Evolutionary conservation across 148 eudicot species (phyloP), one percentile per base, ranked within the genome.

Genomic region (Pharnaceum exiguum): DNA sequence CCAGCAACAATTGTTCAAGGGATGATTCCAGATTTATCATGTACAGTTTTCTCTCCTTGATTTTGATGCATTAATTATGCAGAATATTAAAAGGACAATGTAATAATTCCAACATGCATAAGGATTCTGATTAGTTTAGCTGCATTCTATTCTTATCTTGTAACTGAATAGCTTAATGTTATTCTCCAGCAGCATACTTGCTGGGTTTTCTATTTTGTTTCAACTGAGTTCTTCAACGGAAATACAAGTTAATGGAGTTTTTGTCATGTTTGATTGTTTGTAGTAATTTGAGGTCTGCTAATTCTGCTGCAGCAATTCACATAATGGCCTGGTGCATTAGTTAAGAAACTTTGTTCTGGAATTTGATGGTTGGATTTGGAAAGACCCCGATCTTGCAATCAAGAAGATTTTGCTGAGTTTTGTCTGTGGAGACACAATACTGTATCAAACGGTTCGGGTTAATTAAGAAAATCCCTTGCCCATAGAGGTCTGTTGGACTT

Each of bases 331-430:
- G 80, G 64, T 75, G 71, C 46, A 30, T 85, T 33, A 71, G n/a
- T n/a, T n/a, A 62, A 62, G 80, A 81, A 56, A n/a, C 70, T 81
- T 21, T 84, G 87, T 35, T 71, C 80, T 10, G 87, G 90, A 26
- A 79, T 81, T 15, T 79, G 62, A 59, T 84, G 85, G 82, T 50
- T 84, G 87, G 45, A 85, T 77, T 70, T 81, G 84, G 82, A 79
- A 71, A 50, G 87, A 87, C 3, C 60, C 78, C 26, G 87, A 82
- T 60, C 87, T 85, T 39, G 91, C 87, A 29, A 71, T 85, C 44
- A 85, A 82, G 57, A 75, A 67, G 19, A 65, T 82, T 51, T 79
- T 79, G 59, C 65, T 69, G 4, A 71, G 77, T n/a, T 40, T 82
- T 77, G 50, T 79, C 77, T 29, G 62, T 69, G 82, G 71, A 25